Percentiles rank a stretch among this genome's conserved stretches.
Conservation (phyloP, 2,329 filamentous ascomycete species). For the Fusarium sp. region DNA sequence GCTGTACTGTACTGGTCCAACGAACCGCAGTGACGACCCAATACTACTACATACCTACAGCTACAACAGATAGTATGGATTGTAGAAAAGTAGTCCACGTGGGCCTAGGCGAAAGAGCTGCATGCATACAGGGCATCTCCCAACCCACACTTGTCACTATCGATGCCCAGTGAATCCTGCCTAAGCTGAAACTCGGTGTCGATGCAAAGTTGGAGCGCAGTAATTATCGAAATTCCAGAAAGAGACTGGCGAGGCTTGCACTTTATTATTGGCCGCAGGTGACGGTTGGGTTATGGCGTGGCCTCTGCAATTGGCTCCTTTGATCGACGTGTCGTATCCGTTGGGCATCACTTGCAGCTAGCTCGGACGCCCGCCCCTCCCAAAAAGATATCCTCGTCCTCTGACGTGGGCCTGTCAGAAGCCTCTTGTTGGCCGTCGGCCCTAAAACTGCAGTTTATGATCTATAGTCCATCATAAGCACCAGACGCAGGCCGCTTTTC, state of each 20-base stretch:
- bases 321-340: slow-evolving; percentile 34
- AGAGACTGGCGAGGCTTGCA: slow-evolving; percentile 28
- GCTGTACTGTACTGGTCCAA: not conserved
- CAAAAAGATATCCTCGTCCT: slow-evolving; percentile 5
- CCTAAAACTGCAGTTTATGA: slow-evolving; percentile 11
- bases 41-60: not conserved
- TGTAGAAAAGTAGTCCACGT: slow-evolving; percentile 21
- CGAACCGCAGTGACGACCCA: slow-evolving; percentile 10
- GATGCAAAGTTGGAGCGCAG: slow-evolving; percentile 18
- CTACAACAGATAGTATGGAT: not conserved
- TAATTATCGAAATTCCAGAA: slow-evolving; percentile 19
- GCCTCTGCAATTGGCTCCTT: slow-evolving; percentile 12
- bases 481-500: slow-evolving; percentile 21
- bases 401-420: slow-evolving; percentile 29
- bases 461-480: slow-evolving; percentile 31
- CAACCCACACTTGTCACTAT: slow-evolving; percentile 33
- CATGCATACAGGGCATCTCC: slow-evolving; percentile 34
- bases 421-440: slow-evolving; percentile 24
- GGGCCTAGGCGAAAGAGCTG: slow-evolving; percentile 23
- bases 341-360: slow-evolving; percentile 37
- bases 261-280: slow-evolving; percentile 29
- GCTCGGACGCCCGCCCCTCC: slow-evolving; percentile 16
- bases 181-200: slow-evolving; percentile 32
- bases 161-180: slow-evolving; percentile 37
- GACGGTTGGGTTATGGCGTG: slow-evolving; percentile 24